These are phyloP conservation scores for Chloris gayana DNA, from an alignment of 176 grass and related monocot genomes.

Conservation along the genomic window DNA sequence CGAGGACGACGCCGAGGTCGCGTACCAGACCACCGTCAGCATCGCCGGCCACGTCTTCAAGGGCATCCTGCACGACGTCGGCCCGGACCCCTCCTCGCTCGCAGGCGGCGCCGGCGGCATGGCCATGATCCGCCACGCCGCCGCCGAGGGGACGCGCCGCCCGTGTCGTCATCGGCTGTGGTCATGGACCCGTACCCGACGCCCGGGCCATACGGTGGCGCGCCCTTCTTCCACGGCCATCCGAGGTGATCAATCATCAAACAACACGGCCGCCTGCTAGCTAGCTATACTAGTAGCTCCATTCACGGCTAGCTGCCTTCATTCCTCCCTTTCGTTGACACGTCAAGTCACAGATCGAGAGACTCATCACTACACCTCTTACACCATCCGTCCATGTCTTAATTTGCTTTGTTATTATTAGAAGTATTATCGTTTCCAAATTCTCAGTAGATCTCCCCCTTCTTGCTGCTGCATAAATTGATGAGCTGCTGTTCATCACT, in stretches of 20 bases:
- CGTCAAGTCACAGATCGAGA: constrained; percentile 8
- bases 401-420: constrained; percentile 5
- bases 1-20: constrained; percentile 74
- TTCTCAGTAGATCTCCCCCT: background rate
- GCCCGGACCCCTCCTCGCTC: constrained; percentile 51
- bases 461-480: constrained; percentile 54
- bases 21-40: constrained; percentile 81
- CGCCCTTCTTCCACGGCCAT: constrained; percentile 71
- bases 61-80: constrained; percentile 91
- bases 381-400: constrained; percentile 20
- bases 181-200: constrained; percentile 91
- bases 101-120: constrained; percentile 55
- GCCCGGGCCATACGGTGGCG: constrained; percentile 54
- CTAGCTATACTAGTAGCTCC: constrained; percentile 16
- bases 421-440: constrained; percentile 36
- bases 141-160: constrained; percentile 32
- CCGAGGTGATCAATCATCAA: constrained; percentile 55
- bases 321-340: background rate
- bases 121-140: background rate
- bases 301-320: background rate
- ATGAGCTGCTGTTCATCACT: constrained; percentile 33
- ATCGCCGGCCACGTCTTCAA: constrained; percentile 95
- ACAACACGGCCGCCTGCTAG: background rate
- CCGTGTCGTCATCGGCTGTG: constrained; percentile 64
- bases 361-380: background rate